phyloP scores from a whole-genome alignment of 768 basidiomycete species.

The Neoboletus magnificus region DNA sequence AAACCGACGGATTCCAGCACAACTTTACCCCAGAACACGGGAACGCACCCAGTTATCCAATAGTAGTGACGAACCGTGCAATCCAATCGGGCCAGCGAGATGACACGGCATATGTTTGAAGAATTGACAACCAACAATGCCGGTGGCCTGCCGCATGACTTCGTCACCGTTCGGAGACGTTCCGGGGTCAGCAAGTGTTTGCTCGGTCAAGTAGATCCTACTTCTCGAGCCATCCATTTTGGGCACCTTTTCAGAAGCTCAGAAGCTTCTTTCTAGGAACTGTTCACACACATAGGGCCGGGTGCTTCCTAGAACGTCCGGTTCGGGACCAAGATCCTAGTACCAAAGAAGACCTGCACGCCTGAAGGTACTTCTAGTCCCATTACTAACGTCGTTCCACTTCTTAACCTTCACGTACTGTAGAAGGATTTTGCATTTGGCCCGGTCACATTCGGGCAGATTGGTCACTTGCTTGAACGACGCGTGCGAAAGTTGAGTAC shows the following conservation, averaged over 20 bases:
- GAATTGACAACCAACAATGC: conserved; percentile 5
- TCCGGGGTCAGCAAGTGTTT: neutral
- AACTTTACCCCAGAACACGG: neutral
- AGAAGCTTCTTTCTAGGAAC: neutral
- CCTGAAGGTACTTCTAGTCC: neutral
- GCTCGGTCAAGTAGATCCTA: conserved; percentile 4
- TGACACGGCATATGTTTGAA: neutral
- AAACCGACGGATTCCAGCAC: neutral
- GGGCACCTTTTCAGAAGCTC: neutral
- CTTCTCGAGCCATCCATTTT: neutral
- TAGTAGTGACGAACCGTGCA: conserved; percentile 1
- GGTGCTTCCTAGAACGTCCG: neutral
- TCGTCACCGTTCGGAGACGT: neutral
- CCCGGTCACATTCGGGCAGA: neutral
- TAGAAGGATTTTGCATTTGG: neutral
- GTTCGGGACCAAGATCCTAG: neutral
- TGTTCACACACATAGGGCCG: neutral
- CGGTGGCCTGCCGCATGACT: conserved; percentile 1
- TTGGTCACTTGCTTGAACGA: neutral
- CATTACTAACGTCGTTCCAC: neutral
- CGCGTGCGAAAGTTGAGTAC: neutral
- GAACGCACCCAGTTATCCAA: conserved; percentile 3
- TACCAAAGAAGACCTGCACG: conserved; percentile 4
- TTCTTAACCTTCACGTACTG: conserved; percentile 2
- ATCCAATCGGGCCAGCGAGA: neutral